Base-by-base conservation (phyloP, 441 rosid genomes). In the Gossypium gossypioides region DNA sequence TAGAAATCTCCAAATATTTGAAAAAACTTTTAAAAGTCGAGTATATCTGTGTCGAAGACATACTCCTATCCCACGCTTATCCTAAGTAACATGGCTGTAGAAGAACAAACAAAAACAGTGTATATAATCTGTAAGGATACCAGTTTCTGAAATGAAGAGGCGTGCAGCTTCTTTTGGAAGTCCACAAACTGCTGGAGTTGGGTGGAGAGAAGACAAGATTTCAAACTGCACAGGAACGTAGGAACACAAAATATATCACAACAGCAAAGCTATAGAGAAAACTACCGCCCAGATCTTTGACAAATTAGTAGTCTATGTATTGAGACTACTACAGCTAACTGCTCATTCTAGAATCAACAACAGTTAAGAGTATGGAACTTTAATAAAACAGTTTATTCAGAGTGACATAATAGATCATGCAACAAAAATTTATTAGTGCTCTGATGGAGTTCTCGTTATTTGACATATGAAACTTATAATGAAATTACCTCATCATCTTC, bases 161-260 rank as follows among this genome's bases (percentile, higher is more conserved):
- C 93, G 75, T 46, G 98, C 98, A 76, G 89, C 91, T 84, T 91
- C 97, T 27, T 92, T 83, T 63, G 98, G 97, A 78, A 85, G 91
- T 52, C 98, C 98, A 81, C 96, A 93, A 57, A 93, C 97, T 79
- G 98, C 97, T 78, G 98, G 97, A 78, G 88, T 91, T 74, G 96
- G 98, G 79, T 91, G 98, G 48, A 93, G 93, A 76, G 88, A 87
- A 77, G 92, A 89, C 84, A 93, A 71, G 27, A 93, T 74, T 13
- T 88, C 84, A 78, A 83, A 93, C 98, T 93, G 86, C 66, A 74
- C 6, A 40, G 65, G 48, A 48, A 76, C 46, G 32, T 22, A 63
- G 22, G 69, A 54, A 56, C 2, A 6, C 24, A 10, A 58, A 44
- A 48, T 6, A 2, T 52, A 46, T 18, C 72, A 9, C 12, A 21